Conservation (phyloP, 768 basidiomycete species). For the Russula brevipes region DNA sequence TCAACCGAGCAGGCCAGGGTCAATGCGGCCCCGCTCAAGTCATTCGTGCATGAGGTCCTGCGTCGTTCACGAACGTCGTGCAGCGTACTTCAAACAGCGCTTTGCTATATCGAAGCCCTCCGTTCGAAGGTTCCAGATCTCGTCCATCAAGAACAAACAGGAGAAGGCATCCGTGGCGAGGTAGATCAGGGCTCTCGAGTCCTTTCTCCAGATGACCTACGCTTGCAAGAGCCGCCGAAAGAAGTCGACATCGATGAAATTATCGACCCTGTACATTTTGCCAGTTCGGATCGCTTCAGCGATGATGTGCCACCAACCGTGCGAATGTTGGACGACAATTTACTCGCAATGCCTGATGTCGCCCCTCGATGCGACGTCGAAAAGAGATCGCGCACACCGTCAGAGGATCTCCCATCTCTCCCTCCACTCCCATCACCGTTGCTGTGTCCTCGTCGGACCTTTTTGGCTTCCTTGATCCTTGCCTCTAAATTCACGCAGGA, state of each 20-base stretch:
- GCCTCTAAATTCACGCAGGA: constrained; percentile 94
- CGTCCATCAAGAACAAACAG: constrained; percentile 44
- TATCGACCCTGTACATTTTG: constrained; percentile 12
- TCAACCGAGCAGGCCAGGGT: constrained; percentile 25
- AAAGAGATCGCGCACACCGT: constrained; percentile 21
- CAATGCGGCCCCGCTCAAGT: constrained; percentile 55
- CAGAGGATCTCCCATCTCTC: constrained; percentile 32
- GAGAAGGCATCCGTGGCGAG: constrained; percentile 40
- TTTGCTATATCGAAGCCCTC: constrained; percentile 85
- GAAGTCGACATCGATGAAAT: constrained; percentile 32
- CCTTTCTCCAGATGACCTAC: constrained; percentile 35
- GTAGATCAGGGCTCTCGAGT: constrained; percentile 42
- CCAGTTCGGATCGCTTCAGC: constrained; percentile 3
- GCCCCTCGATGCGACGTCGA: constrained; percentile 12
- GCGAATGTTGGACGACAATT: constrained; percentile 18
- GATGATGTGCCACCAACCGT: constrained; percentile 18
- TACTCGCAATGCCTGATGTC: constrained; percentile 8
- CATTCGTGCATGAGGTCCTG: constrained; percentile 85
- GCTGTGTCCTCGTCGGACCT: constrained; percentile 82
- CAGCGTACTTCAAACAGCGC: constrained; percentile 77
- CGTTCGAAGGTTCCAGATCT: constrained; percentile 65
- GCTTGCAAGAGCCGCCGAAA: constrained; percentile 33
- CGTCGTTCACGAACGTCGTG: constrained; percentile 82
- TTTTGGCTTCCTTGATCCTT: constrained; percentile 81
- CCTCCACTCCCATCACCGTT: constrained; percentile 68